Evolutionary conservation across 179 eudicot genomes (phyloP).

Genomic region (Beta macrorhiza): DNA sequence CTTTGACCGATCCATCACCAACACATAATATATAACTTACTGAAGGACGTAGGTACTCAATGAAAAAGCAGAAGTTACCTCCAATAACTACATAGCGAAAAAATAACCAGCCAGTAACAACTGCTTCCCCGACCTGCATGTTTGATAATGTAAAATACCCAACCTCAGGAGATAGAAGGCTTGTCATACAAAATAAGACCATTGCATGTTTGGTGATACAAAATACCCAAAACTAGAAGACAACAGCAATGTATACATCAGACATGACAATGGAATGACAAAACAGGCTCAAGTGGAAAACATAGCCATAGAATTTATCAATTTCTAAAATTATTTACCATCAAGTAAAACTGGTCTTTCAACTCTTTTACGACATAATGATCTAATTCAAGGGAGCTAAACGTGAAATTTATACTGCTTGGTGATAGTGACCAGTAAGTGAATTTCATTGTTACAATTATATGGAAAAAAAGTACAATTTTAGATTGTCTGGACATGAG

Average conservation of each 20-base stretch:
- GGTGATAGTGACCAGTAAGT: too few species aligned
- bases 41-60: neutral
- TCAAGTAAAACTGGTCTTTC: too few species aligned
- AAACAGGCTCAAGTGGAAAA: too few species aligned
- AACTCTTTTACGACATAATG: too few species aligned
- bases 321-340: too few species aligned
- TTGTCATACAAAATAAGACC: neutral
- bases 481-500: too few species aligned
- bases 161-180: conserved; percentile 3
- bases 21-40: neutral
- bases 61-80: conserved; percentile 51
- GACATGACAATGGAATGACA: neutral
- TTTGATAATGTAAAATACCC: conserved; percentile 2
- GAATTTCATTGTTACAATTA: too few species aligned
- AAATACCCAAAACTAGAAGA: neutral
- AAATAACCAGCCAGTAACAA: conserved; percentile 94
- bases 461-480: too few species aligned
- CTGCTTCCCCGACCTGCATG: conserved; percentile 89
- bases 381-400: too few species aligned
- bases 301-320: too few species aligned
- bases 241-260: neutral
- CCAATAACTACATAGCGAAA: conserved; percentile 97
- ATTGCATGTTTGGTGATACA: neutral
- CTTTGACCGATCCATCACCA: neutral
- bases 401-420: too few species aligned